Percentiles rank a stretch among this genome's conserved stretches.
phyloP scores from a whole-genome alignment of 2,329 filamentous ascomycete species.

The Ophiostoma populinum region DNA sequence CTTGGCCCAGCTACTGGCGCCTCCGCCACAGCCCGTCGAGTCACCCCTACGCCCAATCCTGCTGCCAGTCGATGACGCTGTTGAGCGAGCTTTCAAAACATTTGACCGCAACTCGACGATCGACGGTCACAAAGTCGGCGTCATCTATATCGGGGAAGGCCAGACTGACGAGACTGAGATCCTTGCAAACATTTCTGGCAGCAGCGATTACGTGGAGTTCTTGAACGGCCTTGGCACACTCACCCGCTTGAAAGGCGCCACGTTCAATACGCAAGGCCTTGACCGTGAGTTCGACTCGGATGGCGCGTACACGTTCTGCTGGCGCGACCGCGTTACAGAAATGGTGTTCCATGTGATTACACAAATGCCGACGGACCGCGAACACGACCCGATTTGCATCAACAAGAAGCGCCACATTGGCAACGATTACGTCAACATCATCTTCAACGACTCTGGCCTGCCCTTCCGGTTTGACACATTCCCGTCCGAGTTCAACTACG shows the following conservation, averaged over 20 bases:
- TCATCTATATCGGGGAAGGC: slow-evolving; percentile 80
- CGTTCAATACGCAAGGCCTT: slow-evolving; percentile 84
- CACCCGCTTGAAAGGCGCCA: slow-evolving; percentile 62
- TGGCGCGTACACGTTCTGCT: slow-evolving; percentile 78
- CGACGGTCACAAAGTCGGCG: slow-evolving; percentile 87
- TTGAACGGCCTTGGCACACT: slow-evolving; percentile 67
- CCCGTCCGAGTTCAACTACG: slow-evolving; percentile 87
- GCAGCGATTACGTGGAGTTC: slow-evolving; percentile 75
- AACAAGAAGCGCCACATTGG: slow-evolving; percentile 91
- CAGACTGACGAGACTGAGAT: slow-evolving; percentile 75
- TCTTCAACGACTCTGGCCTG: slow-evolving; percentile 91
- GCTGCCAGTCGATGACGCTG: slow-evolving; percentile 49
- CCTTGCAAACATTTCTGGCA: slow-evolving; percentile 70
- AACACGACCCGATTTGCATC: slow-evolving; percentile 57
- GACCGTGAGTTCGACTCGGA: slow-evolving; percentile 64
- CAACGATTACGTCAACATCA: slow-evolving; percentile 95
- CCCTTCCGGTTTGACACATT: slow-evolving; percentile 85
- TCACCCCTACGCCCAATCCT: slow-evolving; percentile 50
- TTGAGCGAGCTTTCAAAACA: slow-evolving; percentile 54
- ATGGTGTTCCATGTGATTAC: slow-evolving; percentile 92
- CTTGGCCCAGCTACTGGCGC: slow-evolving; percentile 50
- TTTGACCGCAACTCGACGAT: slow-evolving; percentile 84
- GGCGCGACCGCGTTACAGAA: slow-evolving; percentile 88
- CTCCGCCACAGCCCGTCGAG: slow-evolving; percentile 39
- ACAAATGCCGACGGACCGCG: slow-evolving; percentile 84